Percentiles rank a stretch among this genome's conserved stretches.
These are phyloP conservation scores for Carex sylvatica DNA, from an alignment of 202 grass and related monocot genomes.

Conservation along the genomic window DNA sequence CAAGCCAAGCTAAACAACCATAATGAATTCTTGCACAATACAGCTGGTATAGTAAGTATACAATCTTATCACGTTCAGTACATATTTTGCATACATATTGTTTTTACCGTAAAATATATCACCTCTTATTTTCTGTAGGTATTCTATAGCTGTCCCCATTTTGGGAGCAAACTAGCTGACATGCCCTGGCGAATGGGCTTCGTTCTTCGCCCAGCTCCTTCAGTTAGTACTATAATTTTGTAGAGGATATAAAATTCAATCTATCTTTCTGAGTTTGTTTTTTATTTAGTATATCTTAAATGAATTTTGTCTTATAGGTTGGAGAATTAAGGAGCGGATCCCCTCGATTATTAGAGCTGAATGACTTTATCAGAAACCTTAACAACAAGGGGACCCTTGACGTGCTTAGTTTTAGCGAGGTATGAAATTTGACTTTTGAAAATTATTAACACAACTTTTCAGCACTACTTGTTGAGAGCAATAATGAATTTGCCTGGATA, in stretches of 20 bases:
- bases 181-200: constrained; percentile 99
- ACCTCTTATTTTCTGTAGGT: constrained; percentile 43
- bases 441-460: background rate
- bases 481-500: constrained; percentile 27
- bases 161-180: constrained; percentile 97
- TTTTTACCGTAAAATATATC: background rate
- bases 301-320: constrained; percentile 43
- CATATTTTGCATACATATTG: constrained; percentile 11
- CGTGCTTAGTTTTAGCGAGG: constrained; percentile 96
- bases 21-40: constrained; percentile 76
- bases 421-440: constrained; percentile 30
- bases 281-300: constrained; percentile 8
- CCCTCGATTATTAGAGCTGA: constrained; percentile 76
- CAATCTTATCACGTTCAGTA: constrained; percentile 4
- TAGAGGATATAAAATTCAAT: constrained; percentile 6
- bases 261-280: constrained; percentile 21
- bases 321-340: constrained; percentile 92
- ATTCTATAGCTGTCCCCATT: constrained; percentile 98
- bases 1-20: constrained; percentile 87
- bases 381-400: constrained; percentile 70
- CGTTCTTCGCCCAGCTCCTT: constrained; percentile 88
- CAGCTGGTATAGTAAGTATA: constrained; percentile 66
- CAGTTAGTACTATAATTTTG: constrained; percentile 45
- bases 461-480: background rate
- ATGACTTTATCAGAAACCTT: constrained; percentile 74